Base-by-base conservation (phyloP, 2,329 filamentous ascomycete species). In the Keithomyces neogunnii region DNA sequence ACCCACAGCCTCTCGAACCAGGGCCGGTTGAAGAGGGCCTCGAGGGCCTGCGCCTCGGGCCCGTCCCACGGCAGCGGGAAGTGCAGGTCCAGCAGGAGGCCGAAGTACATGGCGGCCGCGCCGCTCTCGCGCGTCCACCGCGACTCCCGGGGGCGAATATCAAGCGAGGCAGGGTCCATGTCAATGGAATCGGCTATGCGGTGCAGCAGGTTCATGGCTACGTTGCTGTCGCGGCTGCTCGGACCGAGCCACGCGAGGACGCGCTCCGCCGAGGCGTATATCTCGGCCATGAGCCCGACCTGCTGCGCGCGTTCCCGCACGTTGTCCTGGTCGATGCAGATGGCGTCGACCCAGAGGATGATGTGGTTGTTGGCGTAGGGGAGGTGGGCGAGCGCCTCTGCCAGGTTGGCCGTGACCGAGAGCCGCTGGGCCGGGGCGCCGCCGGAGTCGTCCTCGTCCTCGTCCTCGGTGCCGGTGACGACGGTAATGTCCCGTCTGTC, bases 181-280 rank as follows among this genome's bases (percentile, higher is more conserved):
- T 42, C 39, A 26, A 42, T 28, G 3, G 39, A 42, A 26, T 42
- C 39, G 39, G 39, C 39, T 10, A 42, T 42, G n/a, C 39, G 39
- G 39, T 42, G 39, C 4, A 42, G 26, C 39, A 42, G n/a, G 39
- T 42, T 42, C 26, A 42, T 8, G 26, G 39, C 39, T 8, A 42
- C 39, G 39, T 42, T 42, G 39, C 39, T 42, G 39, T 28, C 10
- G n/a, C 6, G 39, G 5, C n/a, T 3, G 10, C 10, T 4, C 8
- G 44, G 46, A 4, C 53, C 53, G 2, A 52, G 45, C 53, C 53
- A 54, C 9, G 49, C 47, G 7, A 53, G 39, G 7, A 53, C 53
- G 4, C 47, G 50, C 8, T 31, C 52, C 3, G 53, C 53, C 33
- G 52, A 49, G 13, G 42, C 45, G 19, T 54, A 54, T 4, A 54